phyloP scores from a whole-genome alignment of 768 basidiomycete species.

The Boletus coccyginus region DNA sequence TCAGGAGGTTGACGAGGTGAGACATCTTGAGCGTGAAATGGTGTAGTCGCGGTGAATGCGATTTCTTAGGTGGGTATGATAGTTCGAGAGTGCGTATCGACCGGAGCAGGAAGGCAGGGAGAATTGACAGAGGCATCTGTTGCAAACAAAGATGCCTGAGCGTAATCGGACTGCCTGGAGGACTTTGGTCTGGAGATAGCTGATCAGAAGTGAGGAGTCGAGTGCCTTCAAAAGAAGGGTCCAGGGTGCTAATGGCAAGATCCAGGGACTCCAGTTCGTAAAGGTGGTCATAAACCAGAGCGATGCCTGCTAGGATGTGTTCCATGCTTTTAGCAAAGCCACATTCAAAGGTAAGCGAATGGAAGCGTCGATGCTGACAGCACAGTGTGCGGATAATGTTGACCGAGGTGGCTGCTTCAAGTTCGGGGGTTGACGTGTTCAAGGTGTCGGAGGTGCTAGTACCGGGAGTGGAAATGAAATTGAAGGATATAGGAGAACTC shows the following conservation, averaged over 20 bases:
- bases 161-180: neutral
- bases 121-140: slow-evolving; percentile 39
- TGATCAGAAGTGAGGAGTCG: slow-evolving; percentile 22
- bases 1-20: slow-evolving; percentile 36
- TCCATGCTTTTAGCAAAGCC: slow-evolving; percentile 28
- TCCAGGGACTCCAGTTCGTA: slow-evolving; percentile 28
- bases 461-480: slow-evolving; percentile 27
- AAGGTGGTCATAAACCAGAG: slow-evolving; percentile 13
- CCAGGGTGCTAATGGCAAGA: slow-evolving; percentile 23
- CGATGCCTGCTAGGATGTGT: slow-evolving; percentile 23
- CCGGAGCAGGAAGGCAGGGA: slow-evolving; percentile 36
- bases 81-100: slow-evolving; percentile 44
- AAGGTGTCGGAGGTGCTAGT: slow-evolving; percentile 2
- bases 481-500: slow-evolving; percentile 34
- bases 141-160: slow-evolving; percentile 39
- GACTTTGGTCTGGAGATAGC: slow-evolving; percentile 9
- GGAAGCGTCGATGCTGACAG: slow-evolving; percentile 27
- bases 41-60: slow-evolving; percentile 16
- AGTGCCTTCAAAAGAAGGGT: slow-evolving; percentile 29
- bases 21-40: slow-evolving; percentile 41
- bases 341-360: slow-evolving; percentile 35
- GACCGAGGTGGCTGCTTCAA: slow-evolving; percentile 17
- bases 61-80: slow-evolving; percentile 34
- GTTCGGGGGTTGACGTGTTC: slow-evolving; percentile 13
- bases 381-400: slow-evolving; percentile 25